Evolutionary conservation across 164 flowering plant genomes (phyloP).

Genomic region (Vitis cinerea): DNA sequence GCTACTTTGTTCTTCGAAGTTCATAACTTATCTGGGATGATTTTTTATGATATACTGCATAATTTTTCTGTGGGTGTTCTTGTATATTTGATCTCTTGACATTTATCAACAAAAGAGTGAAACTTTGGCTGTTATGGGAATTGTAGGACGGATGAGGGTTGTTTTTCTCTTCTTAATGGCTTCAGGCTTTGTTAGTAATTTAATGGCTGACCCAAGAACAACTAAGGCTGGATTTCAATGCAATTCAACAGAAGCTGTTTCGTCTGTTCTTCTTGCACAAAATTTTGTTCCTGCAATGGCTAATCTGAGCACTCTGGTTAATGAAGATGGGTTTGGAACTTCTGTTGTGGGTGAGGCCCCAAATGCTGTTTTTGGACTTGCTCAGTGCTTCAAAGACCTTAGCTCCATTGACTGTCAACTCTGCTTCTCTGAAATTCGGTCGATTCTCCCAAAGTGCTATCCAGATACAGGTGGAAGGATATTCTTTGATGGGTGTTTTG

Average conservation of each 20-base stretch:
- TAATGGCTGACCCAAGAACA: constrained; percentile 11
- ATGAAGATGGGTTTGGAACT: constrained; percentile 13
- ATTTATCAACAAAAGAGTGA: background rate
- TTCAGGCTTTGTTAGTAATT: constrained; percentile 5
- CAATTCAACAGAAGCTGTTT: constrained; percentile 5
- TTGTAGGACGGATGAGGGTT: background rate
- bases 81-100: background rate
- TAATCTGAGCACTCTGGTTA: constrained; percentile 7
- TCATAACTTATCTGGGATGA: too few relatives aligned
- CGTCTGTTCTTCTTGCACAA: constrained; percentile 1
- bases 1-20: too few relatives aligned
- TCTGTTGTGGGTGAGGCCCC: constrained; percentile 6
- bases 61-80: too few relatives aligned
- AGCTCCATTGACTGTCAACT: constrained; percentile 15
- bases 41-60: too few relatives aligned
- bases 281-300: constrained; percentile 18
- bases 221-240: background rate
- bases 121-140: constrained; percentile 2
- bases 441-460: constrained; percentile 10
- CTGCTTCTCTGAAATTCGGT: constrained; percentile 16
- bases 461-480: constrained; percentile 14
- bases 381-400: constrained; percentile 25
- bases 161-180: background rate
- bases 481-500: constrained; percentile 13
- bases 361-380: constrained; percentile 14